Evolutionary conservation across 2,329 filamentous ascomycete genomes (phyloP).

Genomic region (Aureobasidium leucospermi): DNA sequence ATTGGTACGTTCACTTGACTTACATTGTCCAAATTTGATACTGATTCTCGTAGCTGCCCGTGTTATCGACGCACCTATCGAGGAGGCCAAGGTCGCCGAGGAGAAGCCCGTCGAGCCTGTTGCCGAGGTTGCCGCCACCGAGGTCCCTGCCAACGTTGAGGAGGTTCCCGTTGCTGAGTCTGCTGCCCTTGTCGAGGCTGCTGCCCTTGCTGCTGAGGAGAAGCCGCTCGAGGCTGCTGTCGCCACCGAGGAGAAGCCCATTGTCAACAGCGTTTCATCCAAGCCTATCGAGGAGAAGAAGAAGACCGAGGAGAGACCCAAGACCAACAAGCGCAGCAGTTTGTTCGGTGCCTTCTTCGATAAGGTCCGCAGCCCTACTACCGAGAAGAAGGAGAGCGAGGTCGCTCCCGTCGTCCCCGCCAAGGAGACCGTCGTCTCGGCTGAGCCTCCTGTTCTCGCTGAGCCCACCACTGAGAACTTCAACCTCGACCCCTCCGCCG

Average conservation of each 20-base stretch:
- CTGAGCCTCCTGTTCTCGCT: conserved; percentile 29
- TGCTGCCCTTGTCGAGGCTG: conserved; percentile 5
- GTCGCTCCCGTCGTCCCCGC: conserved; percentile 43
- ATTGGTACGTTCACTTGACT: conserved; percentile 25
- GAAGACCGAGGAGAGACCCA: conserved; percentile 42
- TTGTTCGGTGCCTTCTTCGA: conserved; percentile 68
- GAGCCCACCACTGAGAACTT: conserved; percentile 26
- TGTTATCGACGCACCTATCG: conserved; percentile 25
- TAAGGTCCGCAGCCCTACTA: conserved; percentile 41
- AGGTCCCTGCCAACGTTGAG: conserved; percentile 9
- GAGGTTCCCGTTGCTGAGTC: conserved; percentile 8
- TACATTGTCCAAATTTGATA: conserved; percentile 1
- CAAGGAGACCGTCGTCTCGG: conserved; percentile 39
- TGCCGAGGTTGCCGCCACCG: conserved; percentile 45
- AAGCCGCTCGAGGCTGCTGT: conserved; percentile 38
- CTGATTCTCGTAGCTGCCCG: conserved; percentile 23
- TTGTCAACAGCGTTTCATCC: conserved; percentile 31
- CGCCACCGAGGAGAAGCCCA: conserved; percentile 34
- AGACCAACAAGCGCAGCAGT: conserved; percentile 74
- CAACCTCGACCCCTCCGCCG: conserved; percentile 32
- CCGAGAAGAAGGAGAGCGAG: conserved; percentile 65
- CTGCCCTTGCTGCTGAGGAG: conserved; percentile 17
- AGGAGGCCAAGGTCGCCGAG: conserved; percentile 16
- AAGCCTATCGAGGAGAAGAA: conserved; percentile 29
- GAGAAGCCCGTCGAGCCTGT: conserved; percentile 31